Base-by-base conservation (phyloP, 352 stramenopile species). In the Pythium dissotocum region DNA sequence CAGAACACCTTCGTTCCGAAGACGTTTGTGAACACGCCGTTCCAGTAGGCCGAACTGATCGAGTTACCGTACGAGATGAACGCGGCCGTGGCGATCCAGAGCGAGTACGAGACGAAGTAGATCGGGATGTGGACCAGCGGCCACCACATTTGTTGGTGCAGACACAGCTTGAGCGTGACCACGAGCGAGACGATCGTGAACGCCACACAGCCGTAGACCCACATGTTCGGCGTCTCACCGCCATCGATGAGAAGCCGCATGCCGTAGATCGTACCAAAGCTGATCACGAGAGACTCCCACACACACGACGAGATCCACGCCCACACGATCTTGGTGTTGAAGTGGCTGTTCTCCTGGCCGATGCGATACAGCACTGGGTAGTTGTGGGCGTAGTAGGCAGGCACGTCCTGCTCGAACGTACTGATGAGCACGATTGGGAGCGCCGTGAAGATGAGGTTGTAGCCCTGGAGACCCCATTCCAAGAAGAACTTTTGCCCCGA, bases 111-210 rank as follows among this genome's bases (percentile, higher is more conserved):
- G 0, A 73, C 67, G 5, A 87, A 13, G 74, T 93, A 95, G 46
- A 96, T 78, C 26, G 49, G 68, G 35, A 92, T 76, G 68, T 96
- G 88, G 49, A 88, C 67, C 7, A 64, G 36, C 3, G 79, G 67
- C 83, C 85, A 92, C 81, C 85, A 94, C 82, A 95, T 91, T 63
- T 95, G 83, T 67, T 95, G 85, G 53, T 93, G 84, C 53, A 95
- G 67, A 60, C 86, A 88, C 2, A 98, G 85, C 82, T 99, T 99
- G 61, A 98, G 77, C 36, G 94, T 98, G 53, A 99, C 89, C n/a
- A 98, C 82, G 46, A 98, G 83, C 51, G 99, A 80, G 35, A 99
- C 83, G 65, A 95, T 91, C 16, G 93, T 97, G 77, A 98, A 99
- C 46, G 96, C 90, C 4, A 88, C 93, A 46, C 89, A 97, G 46